Base-by-base conservation (phyloP, 441 rosid species). In the Adansonia rubrostipa region DNA sequence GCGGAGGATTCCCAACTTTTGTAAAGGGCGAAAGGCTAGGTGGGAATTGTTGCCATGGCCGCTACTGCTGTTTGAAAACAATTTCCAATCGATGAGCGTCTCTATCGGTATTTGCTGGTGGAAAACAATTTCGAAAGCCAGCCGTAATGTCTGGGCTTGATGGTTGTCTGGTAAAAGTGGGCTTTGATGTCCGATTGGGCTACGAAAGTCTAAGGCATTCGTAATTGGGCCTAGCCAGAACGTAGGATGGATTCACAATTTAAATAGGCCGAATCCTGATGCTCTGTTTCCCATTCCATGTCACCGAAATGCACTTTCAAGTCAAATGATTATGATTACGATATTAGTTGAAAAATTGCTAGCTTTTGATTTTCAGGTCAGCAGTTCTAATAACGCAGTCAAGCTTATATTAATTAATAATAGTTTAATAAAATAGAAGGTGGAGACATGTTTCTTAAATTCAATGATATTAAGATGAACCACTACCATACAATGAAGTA, bases 31-130 rank as follows among this genome's bases (percentile, higher is more conserved):
- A 53, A 33, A 40, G 24, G 15, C 9, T 1, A 8, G 8, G 10
- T 0, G 0, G 42, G 5, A 36, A 14, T 0, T 0, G 0, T 36
- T 36, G 42, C 2, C 22, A 28, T 71, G 92, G 88, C 90, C 88
- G 89, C 91, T 65, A 87, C 88, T 88, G 93, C 99, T 93, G 95
- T 94, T 93, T 95, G 97, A 92, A 92, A 95, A 91, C 96, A 93
- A 92, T 93, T 91, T 92, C 93, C 98, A 90, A 89, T 89, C 92
- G 42, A 36, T 3, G 42, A 36, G 42, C 47, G 47, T 7, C 6
- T 44, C 47, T 7, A 6, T 44, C 9, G 47, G 47, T 5, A 36
- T 36, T 36, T 36, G 42, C 47, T 44, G 9, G 47, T 44, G 8
- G 47, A 44, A 44, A 44, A 44, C 47, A 6, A 44, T 44, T 44